Base-by-base conservation (phyloP, 225 moss, liverwort and hornwort genomes). In the Bryoerythrophyllum caledonicum region DNA sequence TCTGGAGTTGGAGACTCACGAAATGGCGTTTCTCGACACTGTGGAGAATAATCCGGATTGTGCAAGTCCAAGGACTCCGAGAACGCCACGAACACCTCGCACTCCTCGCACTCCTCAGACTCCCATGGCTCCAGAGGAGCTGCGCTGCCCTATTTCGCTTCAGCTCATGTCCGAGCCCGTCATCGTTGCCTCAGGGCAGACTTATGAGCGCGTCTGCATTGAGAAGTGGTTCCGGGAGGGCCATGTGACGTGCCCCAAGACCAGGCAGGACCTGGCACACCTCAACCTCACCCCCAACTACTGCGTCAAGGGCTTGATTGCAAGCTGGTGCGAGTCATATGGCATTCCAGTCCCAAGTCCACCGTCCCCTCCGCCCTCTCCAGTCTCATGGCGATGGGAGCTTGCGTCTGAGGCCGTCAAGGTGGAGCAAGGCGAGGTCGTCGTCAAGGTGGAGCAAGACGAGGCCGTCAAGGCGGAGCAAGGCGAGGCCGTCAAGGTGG, bases 131-230 rank as follows among this genome's bases (percentile, higher is more conserved):
- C 91, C 91, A 8, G 93, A 88, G 60, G 93, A 93, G 79, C 89
- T 93, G 66, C 87, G 93, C 28, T 93, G 93, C 68, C 91, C 93
- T 30, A 93, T 93, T 60, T 93, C 93, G 71, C 86, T 93, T 24
- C 93, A 93, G 64, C 88, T 93, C 63, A 93, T 93, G 91, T 91
- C 91, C 7, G 93, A 93, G 56, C 93, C 93, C 25, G 91, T 93
- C n/a, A 90, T 91, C 35, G 88, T 93, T 24, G 91, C 91, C 1
- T 91, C 93, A 17, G 91, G 93, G 12, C 93, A 91, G 75, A 93
- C 93, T 17, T 93, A 91, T 53, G 93, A 93, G 76, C 76, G 91
- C 35, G 87, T 91, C 23, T 91, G 91, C 77, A 86, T 93, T 37
- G 91, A 93, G 63, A 93, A 93, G 64, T 93, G 93, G 93, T 91